Conservation (phyloP, 2,329 filamentous ascomycete genomes). For the Pestalotiopsis sp. region DNA sequence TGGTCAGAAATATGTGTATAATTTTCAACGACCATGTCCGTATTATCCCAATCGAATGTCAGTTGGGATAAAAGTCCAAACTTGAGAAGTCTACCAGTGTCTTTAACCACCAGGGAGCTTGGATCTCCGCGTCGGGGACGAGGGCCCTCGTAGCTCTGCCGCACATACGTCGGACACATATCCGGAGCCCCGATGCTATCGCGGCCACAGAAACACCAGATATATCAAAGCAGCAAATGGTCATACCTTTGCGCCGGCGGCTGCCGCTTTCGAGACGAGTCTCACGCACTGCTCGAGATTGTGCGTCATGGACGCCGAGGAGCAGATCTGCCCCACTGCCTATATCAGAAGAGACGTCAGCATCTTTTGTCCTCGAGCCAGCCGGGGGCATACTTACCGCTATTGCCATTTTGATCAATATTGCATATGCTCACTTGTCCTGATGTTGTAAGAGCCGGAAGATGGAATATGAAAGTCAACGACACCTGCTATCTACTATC, state of each 20-base stretch:
- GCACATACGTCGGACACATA: neutral
- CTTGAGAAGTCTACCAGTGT: no score
- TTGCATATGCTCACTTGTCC: neutral
- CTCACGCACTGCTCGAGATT: constrained; percentile 79
- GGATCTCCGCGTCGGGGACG: no score
- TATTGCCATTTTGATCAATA: neutral
- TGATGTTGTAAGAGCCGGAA: neutral
- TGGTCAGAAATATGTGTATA: neutral
- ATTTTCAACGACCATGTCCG: neutral
- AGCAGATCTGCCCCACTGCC: constrained; percentile 90
- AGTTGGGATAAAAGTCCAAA: no score
- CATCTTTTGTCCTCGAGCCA: no score
- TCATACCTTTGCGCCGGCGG: constrained; percentile 74
- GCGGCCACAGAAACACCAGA: neutral
- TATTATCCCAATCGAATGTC: neutral
- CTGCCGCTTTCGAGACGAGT: constrained; percentile 72
- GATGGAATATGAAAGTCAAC: neutral
- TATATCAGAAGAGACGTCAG: constrained; percentile 34
- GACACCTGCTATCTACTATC: neutral
- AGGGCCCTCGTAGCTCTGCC: neutral
- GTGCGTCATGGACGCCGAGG: constrained; percentile 73
- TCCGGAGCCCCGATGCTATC: neutral
- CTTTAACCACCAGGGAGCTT: no score
- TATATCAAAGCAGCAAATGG: constrained; percentile 3
- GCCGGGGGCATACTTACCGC: neutral